Evolutionary conservation across 371 early-diverging fungal genomes (phyloP).

Genomic region (Mucor sp.): DNA sequence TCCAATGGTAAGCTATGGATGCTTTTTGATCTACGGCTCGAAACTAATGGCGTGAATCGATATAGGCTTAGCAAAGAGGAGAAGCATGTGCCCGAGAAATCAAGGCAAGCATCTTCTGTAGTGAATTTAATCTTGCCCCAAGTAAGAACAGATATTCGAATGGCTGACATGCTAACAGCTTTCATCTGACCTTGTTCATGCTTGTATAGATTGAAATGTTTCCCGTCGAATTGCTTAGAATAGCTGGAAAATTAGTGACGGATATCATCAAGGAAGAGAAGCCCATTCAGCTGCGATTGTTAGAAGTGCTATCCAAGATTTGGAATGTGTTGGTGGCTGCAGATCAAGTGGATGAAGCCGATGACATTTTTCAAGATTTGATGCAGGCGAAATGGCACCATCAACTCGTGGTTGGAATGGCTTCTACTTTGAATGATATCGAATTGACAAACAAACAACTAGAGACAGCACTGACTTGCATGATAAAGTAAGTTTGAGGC

Average conservation of each 20-base stretch:
- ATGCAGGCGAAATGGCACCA: slow-evolving; percentile 46
- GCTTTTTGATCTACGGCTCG: neutral
- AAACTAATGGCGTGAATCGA: neutral
- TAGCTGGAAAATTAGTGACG: slow-evolving; percentile 18
- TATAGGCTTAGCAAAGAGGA: slow-evolving; percentile 13
- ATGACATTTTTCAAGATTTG: slow-evolving; percentile 39
- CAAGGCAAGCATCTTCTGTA: slow-evolving; percentile 23
- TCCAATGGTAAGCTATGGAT: slow-evolving; percentile 37
- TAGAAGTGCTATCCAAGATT: slow-evolving; percentile 50
- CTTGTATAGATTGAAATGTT: slow-evolving; percentile 39
- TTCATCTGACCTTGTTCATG: neutral
- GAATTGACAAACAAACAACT: slow-evolving; percentile 46
- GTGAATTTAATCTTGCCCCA: slow-evolving; percentile 42
- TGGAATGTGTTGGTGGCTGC: slow-evolving; percentile 43
- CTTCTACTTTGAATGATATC: slow-evolving; percentile 53
- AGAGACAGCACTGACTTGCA: slow-evolving; percentile 33
- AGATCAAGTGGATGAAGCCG: slow-evolving; percentile 24
- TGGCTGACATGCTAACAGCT: neutral
- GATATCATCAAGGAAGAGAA: slow-evolving; percentile 28
- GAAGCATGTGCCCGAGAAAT: slow-evolving; percentile 23
- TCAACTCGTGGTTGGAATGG: slow-evolving; percentile 42
- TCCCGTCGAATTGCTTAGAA: slow-evolving; percentile 11
- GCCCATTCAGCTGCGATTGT: slow-evolving; percentile 39
- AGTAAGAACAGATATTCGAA: slow-evolving; percentile 14
- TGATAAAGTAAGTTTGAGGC: slow-evolving; percentile 29